Evolutionary conservation across 2,329 filamentous ascomycete species (phyloP), one percentile per base, ranked within the genome.

Genomic region (Penicillium sp.): DNA sequence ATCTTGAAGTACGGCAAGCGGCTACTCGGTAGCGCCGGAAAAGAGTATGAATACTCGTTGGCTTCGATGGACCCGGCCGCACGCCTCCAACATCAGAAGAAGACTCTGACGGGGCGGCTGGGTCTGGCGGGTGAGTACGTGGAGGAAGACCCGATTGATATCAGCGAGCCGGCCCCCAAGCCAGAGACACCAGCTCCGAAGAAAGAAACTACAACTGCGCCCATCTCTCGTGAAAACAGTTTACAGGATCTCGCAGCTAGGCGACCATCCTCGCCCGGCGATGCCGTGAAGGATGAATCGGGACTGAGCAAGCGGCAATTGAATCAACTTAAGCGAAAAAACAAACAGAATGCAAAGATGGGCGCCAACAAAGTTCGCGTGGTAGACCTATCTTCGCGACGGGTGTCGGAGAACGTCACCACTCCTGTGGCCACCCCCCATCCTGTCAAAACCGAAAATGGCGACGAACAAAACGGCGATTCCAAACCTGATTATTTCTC

Each of bases 271-370:
- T 81, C 81, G 3, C 78, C 81, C 11, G 66, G 63, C 38, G 79
- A 81, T 33, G 71, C 76, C 13, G 77, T 78, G 44, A 70, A 78
- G 2, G 88, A 90, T 56, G 88, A 90, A 64, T 74, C 81, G 4
- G 85, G 85, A 2, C 79, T 99, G 46, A 97, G 94, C 75, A 92
- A 94, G 54, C 85, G 94, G 38, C 94, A 99, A 66, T 82, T 96
- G 18, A 99, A 99, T 65, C 90, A 94, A 46, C 76, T 99, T 9
- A 97, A 97, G 72, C 84, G 94, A 39, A 96, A 97, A 69, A 85
- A 91, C 39, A 99, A 97, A 74, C 85, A 88, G 63, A 90, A 95
- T 62, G 86, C 91, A 3, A 90, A 94, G 70, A 87, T 90, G 64
- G 90, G 92, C 46, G 90, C 92, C 51, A 92, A 88, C 59, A 97